Evolutionary conservation across 169 alveolate species (phyloP).

Genomic region (Plasmodium knowlesi): DNA sequence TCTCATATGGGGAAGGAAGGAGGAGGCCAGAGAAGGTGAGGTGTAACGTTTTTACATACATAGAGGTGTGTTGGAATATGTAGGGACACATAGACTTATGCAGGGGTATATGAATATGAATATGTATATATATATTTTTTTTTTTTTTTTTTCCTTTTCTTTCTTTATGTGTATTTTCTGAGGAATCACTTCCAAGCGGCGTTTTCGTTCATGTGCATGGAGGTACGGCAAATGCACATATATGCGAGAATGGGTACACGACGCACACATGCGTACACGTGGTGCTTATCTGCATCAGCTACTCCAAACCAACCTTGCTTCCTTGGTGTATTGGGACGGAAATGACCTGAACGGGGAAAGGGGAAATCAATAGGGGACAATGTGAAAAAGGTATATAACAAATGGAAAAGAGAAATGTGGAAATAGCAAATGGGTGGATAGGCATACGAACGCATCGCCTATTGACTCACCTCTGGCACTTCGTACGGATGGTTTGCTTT

Average conservation of each 20-base stretch:
- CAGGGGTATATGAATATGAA: not conserved
- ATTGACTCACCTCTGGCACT: slow-evolving; percentile 59
- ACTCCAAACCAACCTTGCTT: slow-evolving; percentile 24
- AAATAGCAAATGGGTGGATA: not conserved
- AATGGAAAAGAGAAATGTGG: not conserved
- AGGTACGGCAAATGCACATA: not conserved
- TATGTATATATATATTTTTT: not conserved
- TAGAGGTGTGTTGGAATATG: not conserved
- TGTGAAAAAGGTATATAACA: not conserved
- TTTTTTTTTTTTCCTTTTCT: no score
- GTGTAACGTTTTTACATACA: not conserved
- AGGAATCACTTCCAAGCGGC: not conserved
- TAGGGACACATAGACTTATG: not conserved
- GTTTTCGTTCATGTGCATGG: not conserved
- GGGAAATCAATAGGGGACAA: not conserved
- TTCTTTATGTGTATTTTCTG: not conserved
- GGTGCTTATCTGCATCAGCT: not conserved
- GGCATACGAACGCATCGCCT: not conserved
- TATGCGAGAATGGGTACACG: not conserved
- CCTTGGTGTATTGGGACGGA: slow-evolving; percentile 69
- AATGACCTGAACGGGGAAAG: slow-evolving; percentile 32
- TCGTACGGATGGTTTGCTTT: slow-evolving; percentile 72
- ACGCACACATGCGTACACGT: not conserved
- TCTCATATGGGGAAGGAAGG: not conserved
- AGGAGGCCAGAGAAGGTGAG: not conserved